These are phyloP conservation scores for Peronosclerospora sorghi DNA, from an alignment of 352 stramenopile species.

Conservation along the genomic window DNA sequence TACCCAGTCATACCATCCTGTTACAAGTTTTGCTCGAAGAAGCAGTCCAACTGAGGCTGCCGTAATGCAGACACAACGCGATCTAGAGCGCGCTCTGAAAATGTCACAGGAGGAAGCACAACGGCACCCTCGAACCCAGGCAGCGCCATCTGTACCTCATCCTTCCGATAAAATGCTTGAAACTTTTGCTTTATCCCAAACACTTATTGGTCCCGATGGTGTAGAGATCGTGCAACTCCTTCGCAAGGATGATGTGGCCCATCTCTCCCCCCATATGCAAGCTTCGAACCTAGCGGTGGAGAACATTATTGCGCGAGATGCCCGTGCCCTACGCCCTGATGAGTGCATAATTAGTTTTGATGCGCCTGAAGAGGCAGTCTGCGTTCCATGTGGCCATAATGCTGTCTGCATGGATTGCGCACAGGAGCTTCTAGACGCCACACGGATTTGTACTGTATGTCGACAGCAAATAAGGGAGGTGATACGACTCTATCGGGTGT, in stretches of 20 bases:
- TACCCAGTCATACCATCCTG: neutral
- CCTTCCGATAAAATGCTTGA: slow-evolving; percentile 27
- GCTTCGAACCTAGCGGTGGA: neutral
- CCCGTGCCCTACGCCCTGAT: slow-evolving; percentile 6
- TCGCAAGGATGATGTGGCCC: slow-evolving; percentile 16
- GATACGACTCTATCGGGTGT: slow-evolving; percentile 68
- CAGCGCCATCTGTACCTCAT: slow-evolving; percentile 15
- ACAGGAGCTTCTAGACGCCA: slow-evolving; percentile 48
- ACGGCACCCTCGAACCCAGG: slow-evolving; percentile 12
- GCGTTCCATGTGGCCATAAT: slow-evolving; percentile 78
- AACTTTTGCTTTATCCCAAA: slow-evolving; percentile 27
- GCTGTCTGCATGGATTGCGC: slow-evolving; percentile 80
- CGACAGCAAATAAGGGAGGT: slow-evolving; percentile 62
- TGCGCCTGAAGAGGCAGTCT: slow-evolving; percentile 55
- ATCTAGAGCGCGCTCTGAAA: slow-evolving; percentile 45
- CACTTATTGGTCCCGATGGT: slow-evolving; percentile 46
- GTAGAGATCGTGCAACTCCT: slow-evolving; percentile 73
- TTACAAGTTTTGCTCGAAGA: slow-evolving; percentile 1
- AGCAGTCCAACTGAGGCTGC: slow-evolving; percentile 9
- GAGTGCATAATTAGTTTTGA: slow-evolving; percentile 85
- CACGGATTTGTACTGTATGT: slow-evolving; percentile 61
- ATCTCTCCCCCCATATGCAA: slow-evolving; percentile 4
- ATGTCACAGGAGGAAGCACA: slow-evolving; percentile 48
- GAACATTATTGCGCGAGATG: neutral
- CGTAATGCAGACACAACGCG: slow-evolving; percentile 39